Conservation (phyloP, 495 filamentous ascomycete species). For the Friedmanniomyces simplex region DNA sequence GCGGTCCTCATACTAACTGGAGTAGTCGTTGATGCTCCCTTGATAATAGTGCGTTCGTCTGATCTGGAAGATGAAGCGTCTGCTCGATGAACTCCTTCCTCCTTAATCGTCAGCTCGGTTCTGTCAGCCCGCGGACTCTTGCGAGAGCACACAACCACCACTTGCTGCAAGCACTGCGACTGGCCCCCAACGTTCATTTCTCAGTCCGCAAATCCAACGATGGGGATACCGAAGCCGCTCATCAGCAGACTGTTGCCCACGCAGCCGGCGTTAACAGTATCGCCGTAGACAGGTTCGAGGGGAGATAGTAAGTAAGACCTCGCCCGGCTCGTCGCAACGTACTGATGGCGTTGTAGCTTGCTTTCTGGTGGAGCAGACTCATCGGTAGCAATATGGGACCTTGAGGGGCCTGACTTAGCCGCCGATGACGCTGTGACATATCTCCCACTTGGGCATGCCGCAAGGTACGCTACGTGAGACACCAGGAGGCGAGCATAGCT, state of each 20-base stretch:
- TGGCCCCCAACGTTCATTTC: conserved; percentile 55
- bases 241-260: conserved; percentile 43
- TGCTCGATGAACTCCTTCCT: conserved; percentile 70
- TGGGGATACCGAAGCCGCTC: neutral
- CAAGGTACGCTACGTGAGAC: conserved; percentile 27
- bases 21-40: no score
- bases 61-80: neutral
- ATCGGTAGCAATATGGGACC: conserved; percentile 73
- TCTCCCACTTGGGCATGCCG: conserved; percentile 40
- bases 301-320: conserved; percentile 50
- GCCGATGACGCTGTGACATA: conserved; percentile 31
- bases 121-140: conserved; percentile 48
- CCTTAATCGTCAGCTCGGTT: conserved; percentile 59
- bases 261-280: conserved; percentile 65
- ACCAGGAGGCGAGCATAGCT: no score
- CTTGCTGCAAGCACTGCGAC: conserved; percentile 50
- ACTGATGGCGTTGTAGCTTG: conserved; percentile 41
- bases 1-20: no score
- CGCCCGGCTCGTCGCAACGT: neutral
- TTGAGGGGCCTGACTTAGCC: conserved; percentile 42
- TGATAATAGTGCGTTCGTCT: no score
- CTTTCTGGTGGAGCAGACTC: conserved; percentile 75
- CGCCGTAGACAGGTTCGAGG: conserved; percentile 65
- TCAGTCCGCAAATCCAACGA: conserved; percentile 38
- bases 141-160: conserved; percentile 51